Percentiles rank a stretch among this genome's conserved stretches.
These are phyloP conservation scores for Xylariaceae sp. DNA, from an alignment of 2,329 filamentous ascomycete genomes.

Conservation along the genomic window DNA sequence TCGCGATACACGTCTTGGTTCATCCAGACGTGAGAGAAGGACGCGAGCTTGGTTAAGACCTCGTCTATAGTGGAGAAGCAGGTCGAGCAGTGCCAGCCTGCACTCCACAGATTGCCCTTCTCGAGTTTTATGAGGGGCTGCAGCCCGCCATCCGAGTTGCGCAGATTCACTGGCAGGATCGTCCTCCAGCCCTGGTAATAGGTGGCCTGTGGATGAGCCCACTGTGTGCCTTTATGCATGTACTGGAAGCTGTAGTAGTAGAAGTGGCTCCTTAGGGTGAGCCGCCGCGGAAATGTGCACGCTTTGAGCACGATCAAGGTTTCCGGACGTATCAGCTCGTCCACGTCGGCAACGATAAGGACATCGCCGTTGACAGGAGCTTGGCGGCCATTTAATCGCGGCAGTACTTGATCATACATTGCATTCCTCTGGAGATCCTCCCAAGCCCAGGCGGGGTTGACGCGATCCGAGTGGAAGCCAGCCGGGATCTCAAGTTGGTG, in stretches of 20 bases:
- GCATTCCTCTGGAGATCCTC: slow-evolving; percentile 61
- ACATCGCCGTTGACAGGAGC: slow-evolving; percentile 59
- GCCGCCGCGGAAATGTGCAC: slow-evolving; percentile 59
- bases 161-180: slow-evolving; percentile 60
- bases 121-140: slow-evolving; percentile 50
- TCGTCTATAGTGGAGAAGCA: slow-evolving; percentile 65
- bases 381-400: slow-evolving; percentile 50
- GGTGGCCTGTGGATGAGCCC: slow-evolving; percentile 67
- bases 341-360: slow-evolving; percentile 65
- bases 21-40: slow-evolving; percentile 62
- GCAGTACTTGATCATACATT: slow-evolving; percentile 63
- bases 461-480: slow-evolving; percentile 46
- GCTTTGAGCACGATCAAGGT: slow-evolving; percentile 56
- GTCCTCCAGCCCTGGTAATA: slow-evolving; percentile 58
- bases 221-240: slow-evolving; percentile 53
- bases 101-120: slow-evolving; percentile 43
- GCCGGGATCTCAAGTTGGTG: slow-evolving; percentile 57
- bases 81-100: slow-evolving; percentile 65
- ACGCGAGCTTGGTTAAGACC: slow-evolving; percentile 61
- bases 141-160: slow-evolving; percentile 53
- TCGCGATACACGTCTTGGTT: slow-evolving; percentile 58
- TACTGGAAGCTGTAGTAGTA: slow-evolving; percentile 67
- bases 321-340: slow-evolving; percentile 63
- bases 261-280: slow-evolving; percentile 59
- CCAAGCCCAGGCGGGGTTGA: slow-evolving; percentile 52